These are phyloP conservation scores for Pythium insidiosum DNA, from an alignment of 352 stramenopile genomes.

Conservation along the genomic window DNA sequence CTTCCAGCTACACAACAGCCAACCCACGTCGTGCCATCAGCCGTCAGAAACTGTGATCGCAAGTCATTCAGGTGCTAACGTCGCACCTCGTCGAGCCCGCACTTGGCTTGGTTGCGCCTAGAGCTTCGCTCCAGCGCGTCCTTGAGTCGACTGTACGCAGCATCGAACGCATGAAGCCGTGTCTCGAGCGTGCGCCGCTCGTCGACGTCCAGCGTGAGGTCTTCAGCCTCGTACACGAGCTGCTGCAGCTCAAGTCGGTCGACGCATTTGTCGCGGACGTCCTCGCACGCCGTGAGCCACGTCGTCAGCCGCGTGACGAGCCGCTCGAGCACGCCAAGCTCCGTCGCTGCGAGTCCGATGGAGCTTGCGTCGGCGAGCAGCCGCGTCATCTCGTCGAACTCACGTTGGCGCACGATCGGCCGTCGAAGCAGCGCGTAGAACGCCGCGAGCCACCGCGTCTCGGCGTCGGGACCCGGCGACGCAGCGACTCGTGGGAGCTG, in stretches of 20 bases:
- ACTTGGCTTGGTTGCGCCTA: conserved; percentile 60
- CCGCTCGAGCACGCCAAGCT: conserved; percentile 45
- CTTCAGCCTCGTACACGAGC: conserved; percentile 48
- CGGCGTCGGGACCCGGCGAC: conserved; percentile 21
- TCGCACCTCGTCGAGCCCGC: conserved; percentile 38
- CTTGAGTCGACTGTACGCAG: conserved; percentile 52
- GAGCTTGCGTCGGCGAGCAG: conserved; percentile 16
- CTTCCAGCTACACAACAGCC: conserved; percentile 30
- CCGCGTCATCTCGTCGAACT: conserved; percentile 36
- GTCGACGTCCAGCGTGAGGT: conserved; percentile 36
- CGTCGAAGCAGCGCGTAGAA: conserved; percentile 63
- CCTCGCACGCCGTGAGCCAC: conserved; percentile 38
- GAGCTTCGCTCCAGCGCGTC: conserved; percentile 53
- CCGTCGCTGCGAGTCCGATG: conserved; percentile 24
- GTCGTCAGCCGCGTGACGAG: conserved; percentile 39
- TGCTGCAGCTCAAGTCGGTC: conserved; percentile 38
- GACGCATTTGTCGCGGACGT: conserved; percentile 19
- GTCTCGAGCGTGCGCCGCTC: conserved; percentile 27
- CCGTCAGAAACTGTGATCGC: not conserved
- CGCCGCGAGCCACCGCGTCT: conserved; percentile 42
- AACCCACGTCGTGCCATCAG: not conserved
- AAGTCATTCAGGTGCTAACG: not conserved
- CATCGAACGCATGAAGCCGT: conserved; percentile 43
- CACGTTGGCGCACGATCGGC: conserved; percentile 20
- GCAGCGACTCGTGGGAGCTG: conserved; percentile 35